Evolutionary conservation across 768 basidiomycete species (phyloP).

Genomic region (Phaeotremella fagi): DNA sequence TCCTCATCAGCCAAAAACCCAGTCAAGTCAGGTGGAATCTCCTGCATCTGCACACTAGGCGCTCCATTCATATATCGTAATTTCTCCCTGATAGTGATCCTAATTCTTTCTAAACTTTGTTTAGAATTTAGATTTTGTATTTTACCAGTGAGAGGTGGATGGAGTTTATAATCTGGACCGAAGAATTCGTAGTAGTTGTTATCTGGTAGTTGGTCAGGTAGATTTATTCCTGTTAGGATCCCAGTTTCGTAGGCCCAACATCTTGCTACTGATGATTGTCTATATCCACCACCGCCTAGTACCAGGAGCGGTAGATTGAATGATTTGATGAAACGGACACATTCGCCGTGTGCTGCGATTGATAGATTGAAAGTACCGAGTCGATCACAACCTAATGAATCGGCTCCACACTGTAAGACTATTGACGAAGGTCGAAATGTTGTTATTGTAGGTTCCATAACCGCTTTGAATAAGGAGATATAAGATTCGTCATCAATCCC

Average conservation of each 20-base stretch:
- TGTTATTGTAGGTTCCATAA: slow-evolving; percentile 88
- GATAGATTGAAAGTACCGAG: slow-evolving; percentile 96
- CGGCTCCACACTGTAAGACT: slow-evolving; percentile 94
- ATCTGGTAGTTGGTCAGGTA: slow-evolving; percentile 79
- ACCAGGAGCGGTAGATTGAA: slow-evolving; percentile 87
- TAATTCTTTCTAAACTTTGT: slow-evolving; percentile 76
- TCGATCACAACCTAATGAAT: slow-evolving; percentile 89
- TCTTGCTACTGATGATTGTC: slow-evolving; percentile 92
- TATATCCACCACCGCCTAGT: slow-evolving; percentile 93
- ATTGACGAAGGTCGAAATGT: slow-evolving; percentile 84
- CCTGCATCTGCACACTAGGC: slow-evolving; percentile 93
- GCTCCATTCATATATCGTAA: slow-evolving; percentile 89
- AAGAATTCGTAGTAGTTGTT: slow-evolving; percentile 93
- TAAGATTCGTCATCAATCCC: slow-evolving; percentile 98
- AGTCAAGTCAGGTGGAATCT: slow-evolving; percentile 87
- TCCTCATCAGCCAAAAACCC: slow-evolving; percentile 67
- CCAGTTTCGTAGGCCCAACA: slow-evolving; percentile 99
- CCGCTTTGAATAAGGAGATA: slow-evolving; percentile 86
- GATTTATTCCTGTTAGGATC: slow-evolving; percentile 71
- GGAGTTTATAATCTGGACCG: slow-evolving; percentile 84
- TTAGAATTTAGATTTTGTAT: slow-evolving; percentile 90
- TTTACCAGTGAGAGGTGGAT: slow-evolving; percentile 69
- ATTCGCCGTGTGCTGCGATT: slow-evolving; percentile 96
- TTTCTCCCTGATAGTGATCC: slow-evolving; percentile 77
- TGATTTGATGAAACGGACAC: slow-evolving; percentile 90